A percentile compares a stretch with the other conserved stretches of the same genome.
These are phyloP conservation scores for Ogataea hybrid DNA, from an alignment of 1,139 yeast genomes.

Conservation along the genomic window DNA sequence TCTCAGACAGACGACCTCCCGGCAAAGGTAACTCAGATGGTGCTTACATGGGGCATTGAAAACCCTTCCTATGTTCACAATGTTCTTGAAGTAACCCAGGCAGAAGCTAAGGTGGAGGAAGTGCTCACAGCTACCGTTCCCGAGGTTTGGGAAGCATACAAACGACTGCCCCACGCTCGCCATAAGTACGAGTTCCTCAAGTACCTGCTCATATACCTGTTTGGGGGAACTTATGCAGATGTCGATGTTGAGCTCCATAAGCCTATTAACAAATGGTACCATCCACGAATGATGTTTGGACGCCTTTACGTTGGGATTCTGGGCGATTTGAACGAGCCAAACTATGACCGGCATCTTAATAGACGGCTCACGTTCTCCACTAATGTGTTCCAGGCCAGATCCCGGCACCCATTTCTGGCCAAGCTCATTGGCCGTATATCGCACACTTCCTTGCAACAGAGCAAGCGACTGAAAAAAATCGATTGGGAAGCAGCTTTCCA, in stretches of 20 bases:
- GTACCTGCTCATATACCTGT: slow-evolving; percentile 56
- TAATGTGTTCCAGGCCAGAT: slow-evolving; percentile 16
- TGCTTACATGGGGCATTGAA: slow-evolving; percentile 34
- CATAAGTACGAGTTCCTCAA: slow-evolving; percentile 64
- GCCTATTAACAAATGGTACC: slow-evolving; percentile 41
- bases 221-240: slow-evolving; percentile 71
- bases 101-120: slow-evolving; percentile 48
- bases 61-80: slow-evolving; percentile 56
- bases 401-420: slow-evolving; percentile 23
- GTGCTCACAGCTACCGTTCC: slow-evolving; percentile 53
- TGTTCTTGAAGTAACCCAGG: slow-evolving; percentile 46
- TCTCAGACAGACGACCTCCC: neutral
- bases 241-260: slow-evolving; percentile 54
- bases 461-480: slow-evolving; percentile 6
- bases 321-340: slow-evolving; percentile 17
- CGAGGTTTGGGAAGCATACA: slow-evolving; percentile 50
- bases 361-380: slow-evolving; percentile 21
- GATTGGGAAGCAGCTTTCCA: slow-evolving; percentile 16
- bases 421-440: slow-evolving; percentile 21
- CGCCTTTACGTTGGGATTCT: slow-evolving; percentile 19
- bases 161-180: slow-evolving; percentile 37
- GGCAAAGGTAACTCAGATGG: neutral
- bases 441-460: no score
- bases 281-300: slow-evolving; percentile 16
- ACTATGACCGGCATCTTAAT: slow-evolving; percentile 15